Conservation (phyloP, 179 eudicot genomes). For the Heliamphora pulchella region DNA sequence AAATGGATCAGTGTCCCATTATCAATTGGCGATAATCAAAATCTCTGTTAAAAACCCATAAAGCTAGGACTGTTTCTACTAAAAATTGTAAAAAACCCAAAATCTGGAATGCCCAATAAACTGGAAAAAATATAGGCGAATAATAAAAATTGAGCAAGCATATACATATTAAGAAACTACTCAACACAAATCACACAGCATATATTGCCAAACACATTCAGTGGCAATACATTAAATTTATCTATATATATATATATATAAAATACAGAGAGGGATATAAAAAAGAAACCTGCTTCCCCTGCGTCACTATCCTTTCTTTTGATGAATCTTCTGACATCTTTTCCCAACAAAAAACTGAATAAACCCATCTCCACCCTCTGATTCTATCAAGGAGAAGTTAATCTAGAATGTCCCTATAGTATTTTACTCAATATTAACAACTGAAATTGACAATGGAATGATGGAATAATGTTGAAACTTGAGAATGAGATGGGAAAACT, state of each 20-base stretch:
- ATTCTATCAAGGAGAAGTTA: neutral
- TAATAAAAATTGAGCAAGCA: too few relatives aligned
- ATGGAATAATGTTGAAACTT: neutral
- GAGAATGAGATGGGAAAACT: neutral
- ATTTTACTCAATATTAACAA: neutral
- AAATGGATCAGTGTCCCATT: neutral
- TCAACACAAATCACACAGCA: too few relatives aligned
- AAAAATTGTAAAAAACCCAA: neutral
- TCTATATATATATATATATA: neutral
- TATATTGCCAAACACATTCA: too few relatives aligned
- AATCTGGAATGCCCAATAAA: neutral
- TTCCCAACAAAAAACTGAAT: conserved; percentile 32
- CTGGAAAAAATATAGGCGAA: too few relatives aligned
- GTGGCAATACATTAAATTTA: neutral
- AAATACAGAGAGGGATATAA: too few relatives aligned
- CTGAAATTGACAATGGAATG: neutral
- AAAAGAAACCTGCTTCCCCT: conserved; percentile 73
- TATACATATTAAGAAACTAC: too few relatives aligned
- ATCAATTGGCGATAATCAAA: neutral
- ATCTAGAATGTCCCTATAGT: neutral
- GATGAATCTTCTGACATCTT: conserved; percentile 46
- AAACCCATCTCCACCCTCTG: conserved; percentile 22
- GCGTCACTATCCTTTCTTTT: conserved; percentile 85
- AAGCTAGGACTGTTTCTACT: neutral
- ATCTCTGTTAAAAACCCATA: neutral